Evolutionary conservation across 1,139 yeast species (phyloP).

Genomic region (Diutina mesorugosa): DNA sequence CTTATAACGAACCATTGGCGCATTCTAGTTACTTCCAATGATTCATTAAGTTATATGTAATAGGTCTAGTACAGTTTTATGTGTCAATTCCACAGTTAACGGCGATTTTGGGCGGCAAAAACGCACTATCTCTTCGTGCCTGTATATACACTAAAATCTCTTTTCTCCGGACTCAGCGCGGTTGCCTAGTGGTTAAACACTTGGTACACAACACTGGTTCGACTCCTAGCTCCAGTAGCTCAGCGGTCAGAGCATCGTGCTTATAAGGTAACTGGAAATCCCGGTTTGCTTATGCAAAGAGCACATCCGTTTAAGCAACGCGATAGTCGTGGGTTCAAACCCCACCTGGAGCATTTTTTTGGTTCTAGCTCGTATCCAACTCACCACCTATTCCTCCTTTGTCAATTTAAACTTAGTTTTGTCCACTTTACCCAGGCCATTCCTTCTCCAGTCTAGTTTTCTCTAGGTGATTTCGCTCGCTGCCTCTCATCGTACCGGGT

Average conservation of each 20-base stretch:
- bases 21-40: no score
- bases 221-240: constrained; percentile 2
- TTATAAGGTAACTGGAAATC: not conserved
- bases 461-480: not conserved
- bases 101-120: not conserved
- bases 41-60: no score
- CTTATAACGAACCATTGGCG: no score
- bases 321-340: constrained; percentile 48
- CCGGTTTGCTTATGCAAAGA: constrained; percentile 2
- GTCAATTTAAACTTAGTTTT: not conserved
- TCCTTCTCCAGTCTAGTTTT: no score
- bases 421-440: no score
- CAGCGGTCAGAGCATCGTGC: constrained; percentile 3
- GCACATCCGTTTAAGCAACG: constrained; percentile 25
- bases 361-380: not conserved
- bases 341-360: constrained; percentile 37
- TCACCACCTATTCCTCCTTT: no score
- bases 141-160: not conserved
- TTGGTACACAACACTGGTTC: not conserved
- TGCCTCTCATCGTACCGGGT: constrained; percentile 32
- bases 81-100: not conserved
- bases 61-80: no score
- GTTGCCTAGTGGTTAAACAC: constrained; percentile 1
- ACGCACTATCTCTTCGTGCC: not conserved
- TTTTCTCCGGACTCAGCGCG: not conserved